Base-by-base conservation (phyloP, 768 basidiomycete genomes). In the Kwoniella botswanensis region DNA sequence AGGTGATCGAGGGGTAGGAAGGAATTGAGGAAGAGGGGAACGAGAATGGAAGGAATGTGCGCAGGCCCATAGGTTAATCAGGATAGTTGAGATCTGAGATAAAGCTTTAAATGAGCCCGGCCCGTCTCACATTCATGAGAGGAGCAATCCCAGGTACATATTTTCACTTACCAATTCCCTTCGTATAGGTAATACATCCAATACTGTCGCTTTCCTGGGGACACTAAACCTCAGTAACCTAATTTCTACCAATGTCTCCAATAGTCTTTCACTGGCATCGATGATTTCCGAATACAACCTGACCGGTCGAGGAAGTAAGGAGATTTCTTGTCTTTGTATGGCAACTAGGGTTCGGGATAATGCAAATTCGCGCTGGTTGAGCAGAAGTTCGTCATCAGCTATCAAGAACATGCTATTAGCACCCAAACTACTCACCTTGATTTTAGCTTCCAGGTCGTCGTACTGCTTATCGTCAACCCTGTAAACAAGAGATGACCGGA, bases 1-100 rank as follows among this genome's bases (percentile, higher is more conserved):
- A 21, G 82, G 78, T 13, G 73, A 68, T 9, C 76, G 61, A 10
- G 83, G 80, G 0, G 73, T 74, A 22, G 84, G 82, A 1, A 84
- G 68, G 59, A 79, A 84, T 58, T 84, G 84, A 2, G 84, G 84
- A 7, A 84, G 67, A 17, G 84, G 80, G 9, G 71, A 74, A 13
- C 81, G 71, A 7, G 82, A 82, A 35, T 79, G 71, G 56, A 83
- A 81, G 4, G 83, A 74, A 53, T 82, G 82, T 2, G 72, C 70
- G 50, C 76, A 76, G 4, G 83, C 79, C 73, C 82, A 84, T 6
- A 84, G 65, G 35, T 76, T 80, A 59, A 82, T 72, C 12, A 82
- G 71, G 17, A 82, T 67, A 3, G 83, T 68, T 4, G 83, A 83
- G 2, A 83, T 76, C 79, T 78, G 55, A 13, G 58, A 59, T 35